These are phyloP conservation scores for Syzygium malaccense DNA, from an alignment of 441 rosid species.

Conservation along the genomic window DNA sequence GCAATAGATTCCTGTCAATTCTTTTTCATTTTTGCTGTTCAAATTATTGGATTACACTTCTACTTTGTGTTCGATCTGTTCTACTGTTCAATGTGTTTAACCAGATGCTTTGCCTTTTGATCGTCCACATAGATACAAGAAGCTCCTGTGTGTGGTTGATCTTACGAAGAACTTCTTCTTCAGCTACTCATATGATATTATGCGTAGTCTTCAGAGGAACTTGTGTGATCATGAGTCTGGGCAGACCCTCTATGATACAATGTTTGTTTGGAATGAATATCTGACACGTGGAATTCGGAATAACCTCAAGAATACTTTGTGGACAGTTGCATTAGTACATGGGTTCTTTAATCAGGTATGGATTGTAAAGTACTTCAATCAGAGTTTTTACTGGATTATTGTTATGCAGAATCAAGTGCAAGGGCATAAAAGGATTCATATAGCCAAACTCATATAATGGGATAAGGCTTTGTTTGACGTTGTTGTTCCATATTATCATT, in stretches of 20 bases:
- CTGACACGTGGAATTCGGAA: slow-evolving; percentile 85
- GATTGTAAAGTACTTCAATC: background rate
- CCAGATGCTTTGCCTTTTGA: slow-evolving; percentile 18
- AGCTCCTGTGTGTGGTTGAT: slow-evolving; percentile 85
- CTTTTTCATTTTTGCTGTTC: background rate
- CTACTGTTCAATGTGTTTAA: background rate
- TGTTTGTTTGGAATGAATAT: slow-evolving; percentile 99
- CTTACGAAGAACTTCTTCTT: slow-evolving; percentile 98
- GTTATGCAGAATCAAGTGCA: background rate
- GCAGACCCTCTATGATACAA: slow-evolving; percentile 70
- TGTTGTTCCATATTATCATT: background rate
- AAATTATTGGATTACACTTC: background rate
- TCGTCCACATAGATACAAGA: slow-evolving; percentile 73
- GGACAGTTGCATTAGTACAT: slow-evolving; percentile 97
- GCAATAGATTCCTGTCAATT: background rate
- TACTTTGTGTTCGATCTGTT: background rate
- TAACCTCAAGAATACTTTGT: slow-evolving; percentile 74
- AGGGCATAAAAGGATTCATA: background rate
- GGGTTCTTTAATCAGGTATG: slow-evolving; percentile 97
- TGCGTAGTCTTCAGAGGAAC: slow-evolving; percentile 93
- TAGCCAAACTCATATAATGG: background rate
- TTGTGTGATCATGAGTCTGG: slow-evolving; percentile 64
- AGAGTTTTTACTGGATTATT: background rate
- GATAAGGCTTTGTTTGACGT: background rate
- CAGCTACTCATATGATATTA: slow-evolving; percentile 93